phyloP scores from a whole-genome alignment of 2,329 filamentous ascomycete species.

The Hirsutella rhossiliensis region DNA sequence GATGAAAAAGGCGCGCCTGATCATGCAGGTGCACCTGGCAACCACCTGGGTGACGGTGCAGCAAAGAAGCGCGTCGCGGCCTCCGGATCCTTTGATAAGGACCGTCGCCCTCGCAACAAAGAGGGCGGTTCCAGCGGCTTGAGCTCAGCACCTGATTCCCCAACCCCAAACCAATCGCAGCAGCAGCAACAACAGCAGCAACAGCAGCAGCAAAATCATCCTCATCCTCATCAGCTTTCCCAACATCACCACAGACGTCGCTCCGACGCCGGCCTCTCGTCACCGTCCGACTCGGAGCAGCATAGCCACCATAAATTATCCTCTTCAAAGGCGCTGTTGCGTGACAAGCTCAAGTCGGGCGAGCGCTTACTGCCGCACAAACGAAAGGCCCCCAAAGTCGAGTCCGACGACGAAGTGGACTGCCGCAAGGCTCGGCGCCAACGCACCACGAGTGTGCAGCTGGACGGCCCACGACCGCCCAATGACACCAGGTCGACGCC shows the following conservation, averaged over 20 bases:
- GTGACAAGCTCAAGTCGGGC: constrained; percentile 34
- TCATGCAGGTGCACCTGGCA: constrained; percentile 14
- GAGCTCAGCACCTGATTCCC: constrained; percentile 47
- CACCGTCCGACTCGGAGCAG: constrained; percentile 47
- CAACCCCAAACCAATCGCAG: constrained; percentile 20
- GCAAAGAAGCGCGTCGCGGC: constrained; percentile 38
- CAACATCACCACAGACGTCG: constrained; percentile 20
- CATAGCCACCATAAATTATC: constrained; percentile 28
- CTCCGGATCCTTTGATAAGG: constrained; percentile 24
- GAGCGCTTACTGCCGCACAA: constrained; percentile 38
- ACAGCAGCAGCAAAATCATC: neutral
- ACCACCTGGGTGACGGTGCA: constrained; percentile 17
- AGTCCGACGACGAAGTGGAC: constrained; percentile 47
- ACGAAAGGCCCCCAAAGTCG: constrained; percentile 38
- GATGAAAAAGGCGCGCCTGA: constrained; percentile 20
- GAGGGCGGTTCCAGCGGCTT: constrained; percentile 40
- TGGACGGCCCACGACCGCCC: constrained; percentile 19
- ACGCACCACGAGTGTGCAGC: constrained; percentile 33
- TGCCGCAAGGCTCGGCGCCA: constrained; percentile 40
- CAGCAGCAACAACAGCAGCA: neutral
- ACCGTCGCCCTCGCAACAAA: constrained; percentile 28
- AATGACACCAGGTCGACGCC: constrained; percentile 21
- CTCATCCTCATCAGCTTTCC: constrained; percentile 8
- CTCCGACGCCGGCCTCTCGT: constrained; percentile 27
- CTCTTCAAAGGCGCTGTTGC: constrained; percentile 27